phyloP scores from a whole-genome alignment of 768 basidiomycete genomes.

The Calvatia gigantea region DNA sequence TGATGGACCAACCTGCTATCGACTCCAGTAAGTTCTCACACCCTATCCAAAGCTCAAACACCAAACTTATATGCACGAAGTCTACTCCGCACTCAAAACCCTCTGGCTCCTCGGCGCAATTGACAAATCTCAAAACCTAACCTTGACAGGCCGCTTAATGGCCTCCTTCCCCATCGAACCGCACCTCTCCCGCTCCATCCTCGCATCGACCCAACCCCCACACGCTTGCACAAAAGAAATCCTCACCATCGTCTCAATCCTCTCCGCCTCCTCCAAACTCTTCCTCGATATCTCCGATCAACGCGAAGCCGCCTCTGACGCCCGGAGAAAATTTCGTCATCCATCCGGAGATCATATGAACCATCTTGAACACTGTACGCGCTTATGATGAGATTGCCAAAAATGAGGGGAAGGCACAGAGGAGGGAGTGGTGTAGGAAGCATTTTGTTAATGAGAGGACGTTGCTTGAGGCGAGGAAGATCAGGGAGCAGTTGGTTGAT shows the following conservation, averaged over 20 bases:
- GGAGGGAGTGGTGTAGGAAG: slow-evolving; percentile 78
- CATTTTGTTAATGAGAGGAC: slow-evolving; percentile 84
- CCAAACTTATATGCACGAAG: slow-evolving; percentile 33
- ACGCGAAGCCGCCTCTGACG: slow-evolving; percentile 68
- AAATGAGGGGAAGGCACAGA: slow-evolving; percentile 40
- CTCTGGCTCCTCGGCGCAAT: slow-evolving; percentile 83
- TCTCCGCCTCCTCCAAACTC: slow-evolving; percentile 77
- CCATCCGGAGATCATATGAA: slow-evolving; percentile 88
- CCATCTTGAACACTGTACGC: slow-evolving; percentile 79
- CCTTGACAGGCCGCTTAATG: slow-evolving; percentile 77
- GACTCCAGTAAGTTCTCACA: slow-evolving; percentile 57
- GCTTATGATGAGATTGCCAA: slow-evolving; percentile 71
- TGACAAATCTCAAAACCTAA: slow-evolving; percentile 60
- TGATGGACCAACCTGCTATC: slow-evolving; percentile 83
- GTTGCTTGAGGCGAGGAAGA: slow-evolving; percentile 72
- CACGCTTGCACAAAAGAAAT: slow-evolving; percentile 75
- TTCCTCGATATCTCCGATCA: slow-evolving; percentile 76
- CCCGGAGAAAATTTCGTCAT: slow-evolving; percentile 77
- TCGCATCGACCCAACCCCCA: slow-evolving; percentile 69
- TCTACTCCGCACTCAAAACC: slow-evolving; percentile 59
- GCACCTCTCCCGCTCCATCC: slow-evolving; percentile 67
- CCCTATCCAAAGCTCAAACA: background rate
- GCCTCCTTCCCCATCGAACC: slow-evolving; percentile 93
- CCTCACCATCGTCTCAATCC: slow-evolving; percentile 79
- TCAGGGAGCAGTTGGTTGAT: slow-evolving; percentile 72